These are phyloP conservation scores for Teunomyces stri DNA, from an alignment of 805 yeast species.

Conservation along the genomic window DNA sequence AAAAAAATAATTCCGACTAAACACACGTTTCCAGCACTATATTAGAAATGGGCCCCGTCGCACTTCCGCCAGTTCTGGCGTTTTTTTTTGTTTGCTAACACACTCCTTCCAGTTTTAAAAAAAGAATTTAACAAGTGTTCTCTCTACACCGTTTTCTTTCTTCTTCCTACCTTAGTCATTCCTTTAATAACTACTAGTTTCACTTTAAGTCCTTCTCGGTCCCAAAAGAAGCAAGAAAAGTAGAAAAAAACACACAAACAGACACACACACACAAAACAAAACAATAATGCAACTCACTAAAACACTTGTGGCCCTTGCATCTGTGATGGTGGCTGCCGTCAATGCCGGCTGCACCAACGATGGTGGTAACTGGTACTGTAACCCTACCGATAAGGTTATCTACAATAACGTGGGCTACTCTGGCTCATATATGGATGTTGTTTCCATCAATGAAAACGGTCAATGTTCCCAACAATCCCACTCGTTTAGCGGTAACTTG, in stretches of 20 bases:
- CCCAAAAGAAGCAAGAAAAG: no score
- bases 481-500: conserved; percentile 65
- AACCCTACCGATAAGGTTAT: conserved; percentile 49
- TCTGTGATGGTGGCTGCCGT: conserved; percentile 15
- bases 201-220: neutral
- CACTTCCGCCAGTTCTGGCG: neutral
- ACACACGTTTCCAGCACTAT: neutral
- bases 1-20: neutral
- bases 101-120: neutral
- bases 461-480: conserved; percentile 58
- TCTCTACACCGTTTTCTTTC: neutral
- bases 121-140: conserved; percentile 2
- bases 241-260: no score
- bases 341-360: conserved; percentile 19
- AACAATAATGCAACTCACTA: conserved; percentile 21
- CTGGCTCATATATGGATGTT: conserved; percentile 81
- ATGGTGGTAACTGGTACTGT: conserved; percentile 51
- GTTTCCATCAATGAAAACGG: conserved; percentile 76
- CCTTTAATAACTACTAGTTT: conserved; percentile 5
- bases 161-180: conserved; percentile 7
- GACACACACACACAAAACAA: neutral
- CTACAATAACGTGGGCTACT: conserved; percentile 74
- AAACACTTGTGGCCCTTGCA: conserved; percentile 21
- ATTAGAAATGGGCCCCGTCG: conserved; percentile 1
- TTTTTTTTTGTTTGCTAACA: neutral